Percentiles rank a stretch among this genome's conserved stretches.
Conservation (phyloP, 208 protist species). For the Novymonas esmeraldas region DNA sequence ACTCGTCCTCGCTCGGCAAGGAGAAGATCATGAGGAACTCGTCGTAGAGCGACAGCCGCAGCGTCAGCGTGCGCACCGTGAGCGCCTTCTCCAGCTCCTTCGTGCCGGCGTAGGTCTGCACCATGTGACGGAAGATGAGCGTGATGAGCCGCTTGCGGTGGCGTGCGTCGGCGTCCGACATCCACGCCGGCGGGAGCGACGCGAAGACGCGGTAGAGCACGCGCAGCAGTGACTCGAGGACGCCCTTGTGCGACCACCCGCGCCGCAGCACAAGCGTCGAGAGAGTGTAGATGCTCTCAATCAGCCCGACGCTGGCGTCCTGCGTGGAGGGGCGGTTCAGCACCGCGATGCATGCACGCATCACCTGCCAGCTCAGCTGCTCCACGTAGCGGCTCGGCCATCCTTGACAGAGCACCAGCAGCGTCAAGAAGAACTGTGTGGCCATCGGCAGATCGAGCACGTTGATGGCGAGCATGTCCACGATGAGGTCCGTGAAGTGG, state of each 20-base stretch:
- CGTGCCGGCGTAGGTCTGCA: conserved; percentile 58
- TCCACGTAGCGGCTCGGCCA: conserved; percentile 64
- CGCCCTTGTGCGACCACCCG: conserved; percentile 73
- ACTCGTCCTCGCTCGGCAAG: conserved; percentile 35
- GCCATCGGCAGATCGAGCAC: conserved; percentile 71
- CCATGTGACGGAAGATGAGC: conserved; percentile 64
- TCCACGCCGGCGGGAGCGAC: conserved; percentile 58
- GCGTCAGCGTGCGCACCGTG: conserved; percentile 62
- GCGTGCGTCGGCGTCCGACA: conserved; percentile 51
- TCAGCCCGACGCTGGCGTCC: conserved; percentile 49
- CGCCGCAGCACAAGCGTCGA: conserved; percentile 47
- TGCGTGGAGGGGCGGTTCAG: conserved; percentile 67
- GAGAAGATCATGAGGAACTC: conserved; percentile 57
- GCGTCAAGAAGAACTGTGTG: conserved; percentile 56
- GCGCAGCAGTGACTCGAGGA: conserved; percentile 69
- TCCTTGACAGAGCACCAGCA: conserved; percentile 53
- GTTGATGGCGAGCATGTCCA: conserved; percentile 83
- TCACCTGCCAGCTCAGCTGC: conserved; percentile 73
- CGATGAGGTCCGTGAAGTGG: conserved; percentile 75
- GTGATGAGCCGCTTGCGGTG: conserved; percentile 52
- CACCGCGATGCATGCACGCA: conserved; percentile 73
- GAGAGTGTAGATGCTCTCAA: conserved; percentile 65
- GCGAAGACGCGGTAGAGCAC: conserved; percentile 75
- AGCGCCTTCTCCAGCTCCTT: conserved; percentile 80
- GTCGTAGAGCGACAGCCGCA: conserved; percentile 80